Percentiles rank a stretch among this genome's conserved stretches.
Evolutionary conservation across 225 moss, liverwort and hornwort genomes (phyloP).

Genomic region (Rhytidiadelphus loreus): DNA sequence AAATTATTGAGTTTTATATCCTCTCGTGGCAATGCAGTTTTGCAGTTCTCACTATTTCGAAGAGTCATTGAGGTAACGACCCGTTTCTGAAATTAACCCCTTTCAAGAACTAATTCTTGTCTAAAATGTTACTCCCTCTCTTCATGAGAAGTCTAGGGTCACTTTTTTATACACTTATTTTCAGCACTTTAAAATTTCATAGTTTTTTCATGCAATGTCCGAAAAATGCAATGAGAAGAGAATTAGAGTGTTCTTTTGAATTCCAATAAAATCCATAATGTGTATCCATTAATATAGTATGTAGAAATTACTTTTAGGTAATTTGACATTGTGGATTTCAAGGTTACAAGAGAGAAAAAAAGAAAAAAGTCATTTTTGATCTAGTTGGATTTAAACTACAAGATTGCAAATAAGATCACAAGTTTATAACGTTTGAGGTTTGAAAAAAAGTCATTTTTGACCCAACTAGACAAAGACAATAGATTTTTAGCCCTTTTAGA

Average conservation of each 20-base stretch:
- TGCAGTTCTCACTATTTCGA: not conserved
- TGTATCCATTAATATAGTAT: not conserved
- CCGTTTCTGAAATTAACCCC: not conserved
- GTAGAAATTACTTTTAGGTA: fast-evolving
- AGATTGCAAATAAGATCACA: too few relatives aligned
- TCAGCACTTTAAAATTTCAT: not conserved
- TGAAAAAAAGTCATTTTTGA: too few relatives aligned
- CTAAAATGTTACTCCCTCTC: not conserved
- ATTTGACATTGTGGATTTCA: not conserved
- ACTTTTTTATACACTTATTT: not conserved
- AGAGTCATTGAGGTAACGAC: not conserved
- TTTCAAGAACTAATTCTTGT: not conserved
- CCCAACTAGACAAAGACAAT: not conserved
- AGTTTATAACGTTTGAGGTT: not conserved
- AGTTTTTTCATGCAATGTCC: not conserved
- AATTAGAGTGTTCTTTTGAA: not conserved
- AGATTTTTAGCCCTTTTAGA: too few relatives aligned
- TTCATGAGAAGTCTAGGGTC: not conserved
- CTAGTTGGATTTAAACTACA: too few relatives aligned
- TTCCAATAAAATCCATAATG: not conserved
- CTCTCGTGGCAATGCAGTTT: not conserved
- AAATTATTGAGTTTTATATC: not conserved
- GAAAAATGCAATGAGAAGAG: not conserved
- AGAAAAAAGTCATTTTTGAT: too few relatives aligned
- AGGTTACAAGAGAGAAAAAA: too few relatives aligned